Conservation (phyloP, 1,284 basidiomycete genomes). For the Ustanciosporium gigantosporum region DNA sequence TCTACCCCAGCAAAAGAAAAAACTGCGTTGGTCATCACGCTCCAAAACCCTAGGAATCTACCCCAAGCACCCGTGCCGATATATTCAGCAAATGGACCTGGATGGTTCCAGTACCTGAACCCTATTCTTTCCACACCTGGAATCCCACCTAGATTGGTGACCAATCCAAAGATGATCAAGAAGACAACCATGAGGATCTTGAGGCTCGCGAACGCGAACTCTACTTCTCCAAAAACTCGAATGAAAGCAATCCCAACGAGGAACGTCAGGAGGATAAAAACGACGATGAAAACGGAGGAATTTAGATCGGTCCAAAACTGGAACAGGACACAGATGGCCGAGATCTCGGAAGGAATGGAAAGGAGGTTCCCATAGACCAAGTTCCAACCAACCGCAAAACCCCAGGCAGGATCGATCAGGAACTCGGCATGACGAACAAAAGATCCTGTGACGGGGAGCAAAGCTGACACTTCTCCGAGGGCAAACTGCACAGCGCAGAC, state of each 20-base stretch:
- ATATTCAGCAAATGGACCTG: conserved; percentile 61
- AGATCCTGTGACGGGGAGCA: conserved; percentile 68
- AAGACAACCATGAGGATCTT: conserved; percentile 31
- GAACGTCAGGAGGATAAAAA: conserved; percentile 63
- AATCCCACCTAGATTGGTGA: conserved; percentile 40
- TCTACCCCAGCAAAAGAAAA: conserved; percentile 84
- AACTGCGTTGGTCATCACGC: conserved; percentile 66
- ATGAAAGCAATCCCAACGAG: conserved; percentile 65
- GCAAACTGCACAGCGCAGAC: conserved; percentile 44
- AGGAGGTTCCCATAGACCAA: conserved; percentile 64
- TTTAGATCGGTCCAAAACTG: conserved; percentile 45
- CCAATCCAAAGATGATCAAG: conserved; percentile 44
- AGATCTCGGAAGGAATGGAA: conserved; percentile 75
- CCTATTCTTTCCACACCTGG: conserved; percentile 39
- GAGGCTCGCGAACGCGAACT: conserved; percentile 25
- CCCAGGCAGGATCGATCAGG: conserved; percentile 77
- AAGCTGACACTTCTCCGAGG: conserved; percentile 59
- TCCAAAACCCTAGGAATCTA: conserved; percentile 61
- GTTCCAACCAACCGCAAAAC: conserved; percentile 68
- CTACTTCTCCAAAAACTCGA: conserved; percentile 71
- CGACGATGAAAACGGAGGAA: conserved; percentile 61
- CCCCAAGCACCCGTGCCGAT: conserved; percentile 68
- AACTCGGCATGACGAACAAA: conserved; percentile 79
- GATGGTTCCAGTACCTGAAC: conserved; percentile 57
- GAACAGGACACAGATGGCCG: conserved; percentile 54